phyloP scores from a whole-genome alignment of 495 filamentous ascomycete species.

The Penicillium atrosanguineum region DNA sequence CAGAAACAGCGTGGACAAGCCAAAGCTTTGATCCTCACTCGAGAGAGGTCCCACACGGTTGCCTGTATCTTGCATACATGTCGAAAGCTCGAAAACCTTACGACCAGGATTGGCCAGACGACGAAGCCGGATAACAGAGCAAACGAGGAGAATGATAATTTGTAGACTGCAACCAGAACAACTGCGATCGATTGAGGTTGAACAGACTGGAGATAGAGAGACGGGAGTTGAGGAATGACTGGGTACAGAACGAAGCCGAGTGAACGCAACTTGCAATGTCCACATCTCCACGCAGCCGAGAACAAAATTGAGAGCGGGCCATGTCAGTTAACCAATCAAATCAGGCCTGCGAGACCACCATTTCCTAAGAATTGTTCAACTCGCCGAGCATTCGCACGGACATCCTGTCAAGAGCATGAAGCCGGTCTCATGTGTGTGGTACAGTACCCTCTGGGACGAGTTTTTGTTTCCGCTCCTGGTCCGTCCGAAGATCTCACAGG shows the following conservation, averaged over 20 bases:
- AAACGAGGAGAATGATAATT: slow-evolving; percentile 4
- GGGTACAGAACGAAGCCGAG: slow-evolving; percentile 5
- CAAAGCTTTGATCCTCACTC: slow-evolving; percentile 95
- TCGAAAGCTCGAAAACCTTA: slow-evolving; percentile 4
- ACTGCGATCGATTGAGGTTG: slow-evolving; percentile 3
- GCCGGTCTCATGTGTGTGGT: slow-evolving; percentile 62
- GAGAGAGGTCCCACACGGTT: slow-evolving; percentile 73
- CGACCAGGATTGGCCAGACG: not conserved
- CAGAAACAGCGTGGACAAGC: slow-evolving; percentile 65
- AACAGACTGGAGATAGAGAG: slow-evolving; percentile 2
- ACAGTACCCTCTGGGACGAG: slow-evolving; percentile 78
- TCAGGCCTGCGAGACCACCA: slow-evolving; percentile 33
- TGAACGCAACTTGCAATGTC: slow-evolving; percentile 19
- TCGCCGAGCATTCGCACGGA: slow-evolving; percentile 1
- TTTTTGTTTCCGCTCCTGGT: slow-evolving; percentile 81
- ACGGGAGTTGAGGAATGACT: slow-evolving; percentile 19
- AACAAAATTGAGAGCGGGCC: slow-evolving; percentile 32
- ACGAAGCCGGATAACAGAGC: slow-evolving; percentile 6
- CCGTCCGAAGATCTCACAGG: slow-evolving; percentile 30
- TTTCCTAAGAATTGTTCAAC: slow-evolving; percentile 27
- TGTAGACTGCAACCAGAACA: slow-evolving; percentile 6
- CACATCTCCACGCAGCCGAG: slow-evolving; percentile 17
- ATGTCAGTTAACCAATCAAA: slow-evolving; percentile 32
- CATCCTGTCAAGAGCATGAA: slow-evolving; percentile 2
- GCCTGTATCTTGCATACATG: slow-evolving; percentile 11